Evolutionary conservation across 257 asterid genomes (phyloP), one percentile per base, ranked within the genome.

Genomic region (Salvia rosmarinus): DNA sequence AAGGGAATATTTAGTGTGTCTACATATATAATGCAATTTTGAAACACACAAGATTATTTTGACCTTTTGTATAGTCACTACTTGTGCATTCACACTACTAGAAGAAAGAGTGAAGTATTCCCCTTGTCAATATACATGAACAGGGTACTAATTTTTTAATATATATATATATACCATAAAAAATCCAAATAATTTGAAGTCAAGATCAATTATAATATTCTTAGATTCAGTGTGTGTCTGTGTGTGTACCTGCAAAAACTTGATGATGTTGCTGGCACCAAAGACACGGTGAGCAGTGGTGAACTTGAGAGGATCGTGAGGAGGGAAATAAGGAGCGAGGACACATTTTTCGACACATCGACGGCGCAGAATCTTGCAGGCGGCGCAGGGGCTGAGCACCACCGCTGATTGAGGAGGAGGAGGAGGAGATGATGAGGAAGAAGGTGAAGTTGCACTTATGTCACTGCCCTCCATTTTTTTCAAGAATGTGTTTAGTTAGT

Each of bases 231-330:
- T 32, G 1, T 35, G 16, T 17, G 16, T 17, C 3, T 67, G 28
- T 20, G 2, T 52, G 4, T 12, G 3, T 60, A 89, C 96, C 95
- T 90, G 96, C 76, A 90, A 80, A 75, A 88, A 77, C 86, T 90
- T 90, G 85, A 88, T 90, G 3, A 90, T 84, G 35, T 90, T 90
- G 75, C 96, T 90, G 42, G 96, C 96, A n/a, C 96, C 96, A 23
- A 88, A 90, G 4, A 90, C 90, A 14, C 96, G 95, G 67, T 90
- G 96, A 74, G 96, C 96, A 28, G 87, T 90, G 1, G 90, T 83
- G 72, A 89, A 89, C 73, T 89, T 89, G 82, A 89, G 66, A 0
- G 96, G 96, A 63, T 89, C 91, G 65, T 67, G 79, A 17, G 91
- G 96, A 20, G 96, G 96, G 40, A 89, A 89, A 74, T 89, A 87